A percentile compares a stretch with the other conserved stretches of the same genome.
These are phyloP conservation scores for Colletotrichum lini DNA, from an alignment of 2,329 filamentous ascomycete species.

Conservation along the genomic window DNA sequence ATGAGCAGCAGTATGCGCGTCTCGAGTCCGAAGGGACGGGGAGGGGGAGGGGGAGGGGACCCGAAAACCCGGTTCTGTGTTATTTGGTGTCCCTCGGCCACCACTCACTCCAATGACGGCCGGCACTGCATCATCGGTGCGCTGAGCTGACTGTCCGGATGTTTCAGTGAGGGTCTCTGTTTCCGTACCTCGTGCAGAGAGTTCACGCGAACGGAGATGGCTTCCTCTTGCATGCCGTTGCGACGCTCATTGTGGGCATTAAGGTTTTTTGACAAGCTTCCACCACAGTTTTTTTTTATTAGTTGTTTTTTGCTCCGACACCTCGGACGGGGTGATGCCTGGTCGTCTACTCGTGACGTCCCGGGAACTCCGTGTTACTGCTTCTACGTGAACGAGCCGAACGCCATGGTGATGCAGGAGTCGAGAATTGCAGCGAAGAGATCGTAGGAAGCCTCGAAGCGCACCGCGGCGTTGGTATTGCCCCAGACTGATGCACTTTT, in stretches of 20 bases:
- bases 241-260: neutral
- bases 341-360: neutral
- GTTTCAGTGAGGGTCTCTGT: neutral
- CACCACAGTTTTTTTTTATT: no score
- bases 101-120: no score
- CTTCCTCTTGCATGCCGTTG: slow-evolving; percentile 14
- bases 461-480: neutral
- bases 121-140: no score
- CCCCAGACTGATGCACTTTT: no score
- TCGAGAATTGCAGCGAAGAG: neutral
- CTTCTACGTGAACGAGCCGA: neutral
- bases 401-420: no score
- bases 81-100: neutral
- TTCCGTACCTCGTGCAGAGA: neutral
- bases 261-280: no score
- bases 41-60: neutral
- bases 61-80: slow-evolving; percentile 4
- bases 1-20: neutral
- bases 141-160: neutral
- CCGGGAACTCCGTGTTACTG: neutral
- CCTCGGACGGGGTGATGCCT: neutral
- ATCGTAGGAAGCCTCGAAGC: neutral
- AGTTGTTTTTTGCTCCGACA: no score
- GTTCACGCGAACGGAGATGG: slow-evolving; percentile 1
- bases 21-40: neutral